A percentile compares a stretch with the other conserved stretches of the same genome.
phyloP scores from a whole-genome alignment of 148 eudicot species.

The Camellia sinensis region DNA sequence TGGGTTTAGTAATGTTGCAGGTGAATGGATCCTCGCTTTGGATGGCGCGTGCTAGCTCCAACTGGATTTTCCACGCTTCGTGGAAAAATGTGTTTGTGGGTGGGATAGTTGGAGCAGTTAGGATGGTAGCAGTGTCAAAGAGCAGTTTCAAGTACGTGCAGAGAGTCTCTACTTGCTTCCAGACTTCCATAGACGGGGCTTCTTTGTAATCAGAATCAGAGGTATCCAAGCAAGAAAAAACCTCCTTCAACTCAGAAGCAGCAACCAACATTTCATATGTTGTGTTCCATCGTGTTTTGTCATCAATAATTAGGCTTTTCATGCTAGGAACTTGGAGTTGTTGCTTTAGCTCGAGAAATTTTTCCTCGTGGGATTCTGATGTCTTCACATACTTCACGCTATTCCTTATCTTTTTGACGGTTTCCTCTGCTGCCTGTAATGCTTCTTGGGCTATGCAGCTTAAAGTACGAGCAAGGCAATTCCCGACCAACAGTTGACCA shows the following conservation, averaged over 20 bases:
- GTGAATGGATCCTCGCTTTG: conserved; percentile 64
- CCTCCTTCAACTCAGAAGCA: conserved; percentile 75
- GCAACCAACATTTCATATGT: conserved; percentile 85
- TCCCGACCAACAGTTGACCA: conserved; percentile 66
- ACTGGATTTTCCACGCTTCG: conserved; percentile 87
- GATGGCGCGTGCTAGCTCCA: conserved; percentile 69
- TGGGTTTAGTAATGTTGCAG: conserved; percentile 44
- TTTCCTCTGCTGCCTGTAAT: conserved; percentile 38
- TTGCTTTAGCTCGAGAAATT: conserved; percentile 68
- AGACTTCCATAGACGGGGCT: conserved; percentile 62
- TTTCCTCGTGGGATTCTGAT: conserved; percentile 69
- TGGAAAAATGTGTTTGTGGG: conserved; percentile 75
- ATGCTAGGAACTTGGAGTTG: conserved; percentile 74
- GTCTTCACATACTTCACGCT: conserved; percentile 85
- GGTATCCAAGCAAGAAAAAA: conserved; percentile 73
- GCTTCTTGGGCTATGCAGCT: conserved; percentile 69
- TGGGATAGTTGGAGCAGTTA: conserved; percentile 38
- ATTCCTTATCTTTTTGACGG: conserved; percentile 65
- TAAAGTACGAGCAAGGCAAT: conserved; percentile 75
- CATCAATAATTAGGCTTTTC: conserved; percentile 57
- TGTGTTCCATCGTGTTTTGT: conserved; percentile 67
- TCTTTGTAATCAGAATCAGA: conserved; percentile 67
- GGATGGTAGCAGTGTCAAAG: conserved; percentile 58
- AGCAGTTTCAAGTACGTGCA: conserved; percentile 62
- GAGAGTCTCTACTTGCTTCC: conserved; percentile 66